Evolutionary conservation across 768 basidiomycete genomes (phyloP), one percentile per base, ranked within the genome.

Genomic region (Tulasnella sp.): DNA sequence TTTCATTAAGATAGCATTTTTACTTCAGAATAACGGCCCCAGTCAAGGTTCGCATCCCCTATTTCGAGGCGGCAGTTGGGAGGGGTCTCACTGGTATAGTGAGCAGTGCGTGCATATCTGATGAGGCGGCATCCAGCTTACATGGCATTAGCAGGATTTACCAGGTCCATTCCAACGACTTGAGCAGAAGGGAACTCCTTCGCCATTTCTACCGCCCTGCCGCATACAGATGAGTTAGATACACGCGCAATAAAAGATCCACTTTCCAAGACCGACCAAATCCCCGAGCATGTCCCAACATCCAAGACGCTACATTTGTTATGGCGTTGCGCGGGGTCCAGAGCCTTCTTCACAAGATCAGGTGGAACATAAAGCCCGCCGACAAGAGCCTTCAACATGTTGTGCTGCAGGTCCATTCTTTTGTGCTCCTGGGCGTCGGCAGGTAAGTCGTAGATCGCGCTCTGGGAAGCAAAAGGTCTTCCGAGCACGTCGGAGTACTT

Each of bases 51-150:
- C 28, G 72, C 78, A 34, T 79, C 78, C 18, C 72, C 78, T 28
- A 79, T 69, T 73, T 79, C 78, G 44, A 79, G 74, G 4, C 78
- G 76, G 54, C 76, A 77, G 41, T 77, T 77, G 31, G 37, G 44
- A 16, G 54, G 76, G 48, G 48, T 77, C 16, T 75, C 75, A 31
- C 54, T 77, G 31, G 72, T 22, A n/a, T 1, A 4, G 31, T 37
- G 72, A 37, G 28, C 20, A 8, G 20, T 73, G 42, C 20, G 72
- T 44, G 7, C n/a, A 40, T 54, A 28, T 8, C 20, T n/a, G 44
- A 54, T 18, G 28, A 24, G 31, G 4, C 14, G 34, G 34, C 18
- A 50, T 40, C 11, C 37, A 31, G 31, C 76, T 50, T 58, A 77
- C 76, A 11, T 37, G 40, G 37, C 14, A 31, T 31, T 24, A 11